Evolutionary conservation across 2,329 filamentous ascomycete genomes (phyloP).

Genomic region (Chaetomiaceae sp.): DNA sequence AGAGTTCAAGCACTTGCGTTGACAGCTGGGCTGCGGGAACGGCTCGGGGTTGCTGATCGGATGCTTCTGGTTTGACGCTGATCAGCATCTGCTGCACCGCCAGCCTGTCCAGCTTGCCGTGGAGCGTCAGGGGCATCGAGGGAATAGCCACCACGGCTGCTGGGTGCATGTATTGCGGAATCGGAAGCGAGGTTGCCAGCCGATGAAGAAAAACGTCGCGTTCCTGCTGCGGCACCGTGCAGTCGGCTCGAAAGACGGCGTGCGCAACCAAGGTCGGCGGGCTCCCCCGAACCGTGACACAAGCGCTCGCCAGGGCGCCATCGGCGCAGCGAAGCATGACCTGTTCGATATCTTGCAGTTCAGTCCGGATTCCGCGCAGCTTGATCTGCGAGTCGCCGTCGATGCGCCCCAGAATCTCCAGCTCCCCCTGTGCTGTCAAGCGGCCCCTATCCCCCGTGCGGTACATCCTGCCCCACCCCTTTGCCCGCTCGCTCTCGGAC

Average conservation of each 20-base stretch:
- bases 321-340: slow-evolving; percentile 11
- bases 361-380: slow-evolving; percentile 46
- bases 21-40: no score
- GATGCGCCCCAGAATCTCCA: slow-evolving; percentile 40
- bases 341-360: slow-evolving; percentile 28
- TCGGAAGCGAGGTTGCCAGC: no score
- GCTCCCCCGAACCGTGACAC: no score
- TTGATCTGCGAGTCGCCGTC: slow-evolving; percentile 44
- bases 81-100: not conserved
- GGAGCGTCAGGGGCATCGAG: not conserved
- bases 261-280: no score
- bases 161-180: no score
- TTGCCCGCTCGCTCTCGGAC: no score
- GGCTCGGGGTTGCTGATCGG: no score
- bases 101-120: not conserved
- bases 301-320: not conserved
- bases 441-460: slow-evolving; percentile 33
- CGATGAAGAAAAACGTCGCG: no score
- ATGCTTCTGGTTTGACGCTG: no score
- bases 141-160: no score
- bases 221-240: no score
- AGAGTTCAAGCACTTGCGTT: not conserved
- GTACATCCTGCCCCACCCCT: slow-evolving; percentile 27
- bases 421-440: slow-evolving; percentile 25
- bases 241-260: no score